phyloP scores from a whole-genome alignment of 2,329 filamentous ascomycete species.

The Triangularia verruculosa region DNA sequence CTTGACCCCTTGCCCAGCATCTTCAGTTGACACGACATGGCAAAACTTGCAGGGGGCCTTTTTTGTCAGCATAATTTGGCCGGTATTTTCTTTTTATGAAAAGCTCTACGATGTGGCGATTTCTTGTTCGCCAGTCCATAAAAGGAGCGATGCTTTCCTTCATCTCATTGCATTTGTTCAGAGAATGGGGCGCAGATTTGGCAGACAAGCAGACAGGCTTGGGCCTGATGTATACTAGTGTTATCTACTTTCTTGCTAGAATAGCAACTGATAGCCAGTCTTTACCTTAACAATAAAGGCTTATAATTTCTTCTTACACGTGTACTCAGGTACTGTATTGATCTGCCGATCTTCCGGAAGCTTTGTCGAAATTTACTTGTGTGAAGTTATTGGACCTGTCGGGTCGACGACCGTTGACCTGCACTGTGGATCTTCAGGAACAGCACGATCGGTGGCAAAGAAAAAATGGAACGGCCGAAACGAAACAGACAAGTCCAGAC shows the following conservation, averaged over 20 bases:
- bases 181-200: background rate
- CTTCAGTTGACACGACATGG: background rate
- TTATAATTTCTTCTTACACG: background rate
- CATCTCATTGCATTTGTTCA: background rate
- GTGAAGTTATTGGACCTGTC: too few species aligned
- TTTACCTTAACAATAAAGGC: background rate
- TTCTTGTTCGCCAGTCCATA: background rate
- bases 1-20: background rate
- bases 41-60: background rate
- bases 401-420: background rate
- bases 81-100: background rate
- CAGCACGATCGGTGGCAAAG: background rate
- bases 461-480: background rate
- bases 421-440: background rate
- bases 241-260: background rate
- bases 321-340: too few species aligned
- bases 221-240: background rate
- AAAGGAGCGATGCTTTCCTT: background rate
- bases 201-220: background rate
- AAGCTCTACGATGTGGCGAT: background rate
- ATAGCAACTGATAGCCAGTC: background rate
- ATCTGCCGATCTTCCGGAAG: background rate
- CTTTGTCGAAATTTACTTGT: too few species aligned
- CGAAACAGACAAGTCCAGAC: background rate
- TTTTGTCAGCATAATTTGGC: background rate